Conservation (phyloP, 257 asterid species). For the Solanum sejunctum region DNA sequence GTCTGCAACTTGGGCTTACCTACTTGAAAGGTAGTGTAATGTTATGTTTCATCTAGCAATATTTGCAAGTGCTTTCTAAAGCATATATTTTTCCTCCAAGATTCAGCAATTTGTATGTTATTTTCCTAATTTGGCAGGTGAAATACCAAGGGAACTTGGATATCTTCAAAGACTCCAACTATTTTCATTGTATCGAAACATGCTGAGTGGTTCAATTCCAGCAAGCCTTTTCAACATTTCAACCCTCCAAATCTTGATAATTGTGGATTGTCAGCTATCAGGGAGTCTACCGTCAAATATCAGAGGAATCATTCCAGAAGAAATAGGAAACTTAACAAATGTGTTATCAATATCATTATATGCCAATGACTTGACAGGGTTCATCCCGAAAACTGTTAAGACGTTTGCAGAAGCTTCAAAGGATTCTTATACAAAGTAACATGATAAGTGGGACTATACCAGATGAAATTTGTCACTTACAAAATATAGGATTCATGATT, state of each 20-base stretch:
- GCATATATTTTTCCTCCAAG: not conserved
- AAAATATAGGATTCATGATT: not conserved
- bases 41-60: not conserved
- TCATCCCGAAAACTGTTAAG: not conserved
- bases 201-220: slow-evolving; percentile 1
- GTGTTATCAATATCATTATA: too few relatives aligned
- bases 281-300: too few relatives aligned
- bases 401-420: not conserved
- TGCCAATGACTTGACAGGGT: not conserved
- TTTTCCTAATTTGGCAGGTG: not conserved
- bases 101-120: too few relatives aligned
- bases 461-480: not conserved
- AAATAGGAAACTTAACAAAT: too few relatives aligned
- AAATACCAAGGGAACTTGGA: slow-evolving; percentile 7
- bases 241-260: too few relatives aligned
- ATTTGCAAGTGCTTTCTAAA: not conserved
- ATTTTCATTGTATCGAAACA: slow-evolving; percentile 2
- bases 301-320: too few relatives aligned
- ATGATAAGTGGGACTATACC: not conserved
- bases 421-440: not conserved
- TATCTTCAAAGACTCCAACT: not conserved
- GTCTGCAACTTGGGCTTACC: not conserved
- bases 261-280: too few relatives aligned
- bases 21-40: not conserved
- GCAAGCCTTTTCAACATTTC: not conserved